Conservation (phyloP, 2,329 filamentous ascomycete species). For the Xylariaceae sp. region DNA sequence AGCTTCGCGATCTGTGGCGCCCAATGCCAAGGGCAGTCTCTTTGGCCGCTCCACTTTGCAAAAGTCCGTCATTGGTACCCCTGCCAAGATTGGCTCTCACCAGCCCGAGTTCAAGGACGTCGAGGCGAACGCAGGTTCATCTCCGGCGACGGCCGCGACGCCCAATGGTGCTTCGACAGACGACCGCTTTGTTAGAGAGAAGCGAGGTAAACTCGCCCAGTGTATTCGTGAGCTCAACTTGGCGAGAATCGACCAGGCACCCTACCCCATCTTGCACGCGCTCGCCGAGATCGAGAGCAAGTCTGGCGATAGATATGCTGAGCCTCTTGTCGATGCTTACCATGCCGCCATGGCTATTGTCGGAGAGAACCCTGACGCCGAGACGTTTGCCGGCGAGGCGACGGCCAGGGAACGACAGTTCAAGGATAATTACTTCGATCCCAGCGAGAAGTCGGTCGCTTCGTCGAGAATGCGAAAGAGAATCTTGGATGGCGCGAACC, state of each 20-base stretch:
- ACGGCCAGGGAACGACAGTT: constrained; percentile 72
- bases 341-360: constrained; percentile 74
- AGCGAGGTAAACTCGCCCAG: constrained; percentile 74
- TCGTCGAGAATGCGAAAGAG: constrained; percentile 67
- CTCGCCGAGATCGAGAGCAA: constrained; percentile 69
- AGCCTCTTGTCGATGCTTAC: constrained; percentile 77
- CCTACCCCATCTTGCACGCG: constrained; percentile 70
- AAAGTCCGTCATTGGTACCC: constrained; percentile 81
- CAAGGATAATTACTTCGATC: constrained; percentile 70
- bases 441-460: constrained; percentile 58
- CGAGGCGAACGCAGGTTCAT: constrained; percentile 50
- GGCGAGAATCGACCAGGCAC: constrained; percentile 58
- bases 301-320: constrained; percentile 64
- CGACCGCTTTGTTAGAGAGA: constrained; percentile 73
- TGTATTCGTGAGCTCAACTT: constrained; percentile 76
- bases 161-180: constrained; percentile 48
- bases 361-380: constrained; percentile 60
- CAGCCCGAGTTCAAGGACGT: constrained; percentile 64
- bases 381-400: constrained; percentile 54
- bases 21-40: constrained; percentile 46
- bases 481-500: constrained; percentile 74
- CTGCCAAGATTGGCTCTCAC: constrained; percentile 62
- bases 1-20: constrained; percentile 31
- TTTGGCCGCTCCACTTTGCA: constrained; percentile 64
- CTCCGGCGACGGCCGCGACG: constrained; percentile 42